Percentiles rank a stretch among this genome's conserved stretches.
phyloP scores from a whole-genome alignment of 2,329 filamentous ascomycete species.

The Fusarium agapanthi region DNA sequence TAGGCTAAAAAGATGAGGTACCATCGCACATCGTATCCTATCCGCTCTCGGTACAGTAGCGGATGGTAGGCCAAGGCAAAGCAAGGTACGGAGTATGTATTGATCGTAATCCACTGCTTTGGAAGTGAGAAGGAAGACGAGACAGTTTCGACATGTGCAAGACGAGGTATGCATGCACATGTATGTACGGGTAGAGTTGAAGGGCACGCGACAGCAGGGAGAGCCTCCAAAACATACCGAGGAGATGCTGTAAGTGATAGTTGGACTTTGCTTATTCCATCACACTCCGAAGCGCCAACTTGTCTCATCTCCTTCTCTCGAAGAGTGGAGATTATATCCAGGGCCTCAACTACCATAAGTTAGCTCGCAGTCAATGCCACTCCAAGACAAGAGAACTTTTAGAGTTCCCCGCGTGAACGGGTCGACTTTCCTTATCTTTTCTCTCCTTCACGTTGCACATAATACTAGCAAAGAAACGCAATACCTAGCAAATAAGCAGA shows the following conservation, averaged over 20 bases:
- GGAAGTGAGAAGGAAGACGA: constrained; percentile 23
- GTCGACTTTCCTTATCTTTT: neutral
- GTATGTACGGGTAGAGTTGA: neutral
- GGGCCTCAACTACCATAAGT: neutral
- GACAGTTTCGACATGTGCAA: neutral
- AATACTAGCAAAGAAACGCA: constrained; percentile 7
- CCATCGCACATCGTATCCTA: constrained; percentile 17
- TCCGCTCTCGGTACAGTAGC: constrained; percentile 25
- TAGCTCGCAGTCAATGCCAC: constrained; percentile 1
- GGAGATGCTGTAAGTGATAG: neutral
- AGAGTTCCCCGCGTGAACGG: constrained; percentile 18
- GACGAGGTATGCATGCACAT: neutral
- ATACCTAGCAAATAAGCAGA: neutral
- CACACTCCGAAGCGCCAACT: neutral
- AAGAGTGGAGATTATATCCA: constrained; percentile 11
- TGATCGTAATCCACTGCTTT: constrained; percentile 19
- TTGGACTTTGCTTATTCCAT: neutral
- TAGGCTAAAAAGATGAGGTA: constrained; percentile 14
- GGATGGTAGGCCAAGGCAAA: neutral
- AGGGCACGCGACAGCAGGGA: constrained; percentile 13
- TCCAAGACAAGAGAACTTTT: neutral
- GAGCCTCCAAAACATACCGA: neutral
- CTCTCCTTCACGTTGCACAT: neutral
- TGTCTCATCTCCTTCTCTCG: neutral
- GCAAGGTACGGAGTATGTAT: no score